phyloP scores from a whole-genome alignment of 345 rosid genomes.

The Zanthoxylum bungeanum region DNA sequence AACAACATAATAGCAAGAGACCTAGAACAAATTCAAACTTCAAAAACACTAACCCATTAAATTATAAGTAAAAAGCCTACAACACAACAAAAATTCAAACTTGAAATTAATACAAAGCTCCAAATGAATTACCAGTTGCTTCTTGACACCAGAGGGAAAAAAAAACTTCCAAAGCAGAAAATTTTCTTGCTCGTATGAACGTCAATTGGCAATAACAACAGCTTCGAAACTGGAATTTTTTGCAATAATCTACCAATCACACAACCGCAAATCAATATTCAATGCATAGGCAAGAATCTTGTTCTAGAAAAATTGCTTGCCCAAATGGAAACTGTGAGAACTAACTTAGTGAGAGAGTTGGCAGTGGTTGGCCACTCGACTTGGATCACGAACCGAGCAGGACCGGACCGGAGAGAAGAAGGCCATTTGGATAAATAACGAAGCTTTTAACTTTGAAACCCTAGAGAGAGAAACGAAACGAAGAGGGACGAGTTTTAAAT shows the following conservation, averaged over 20 bases:
- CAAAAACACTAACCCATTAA: background rate
- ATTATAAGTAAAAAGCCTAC: background rate
- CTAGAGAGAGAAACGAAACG: background rate
- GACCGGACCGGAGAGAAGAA: constrained; percentile 9
- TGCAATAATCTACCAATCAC: background rate
- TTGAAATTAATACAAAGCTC: constrained; percentile 4
- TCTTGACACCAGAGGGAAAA: background rate
- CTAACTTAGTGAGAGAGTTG: background rate
- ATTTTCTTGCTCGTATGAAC: background rate
- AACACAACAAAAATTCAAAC: background rate
- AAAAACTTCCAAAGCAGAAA: background rate
- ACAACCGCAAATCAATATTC: background rate
- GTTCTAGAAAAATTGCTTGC: background rate
- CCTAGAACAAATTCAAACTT: background rate
- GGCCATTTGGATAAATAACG: too few species aligned
- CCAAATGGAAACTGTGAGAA: background rate
- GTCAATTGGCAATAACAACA: background rate
- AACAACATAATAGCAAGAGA: background rate
- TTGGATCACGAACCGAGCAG: background rate
- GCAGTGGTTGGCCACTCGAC: background rate
- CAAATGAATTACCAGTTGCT: constrained; percentile 9
- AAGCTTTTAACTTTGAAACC: background rate
- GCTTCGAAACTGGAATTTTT: background rate
- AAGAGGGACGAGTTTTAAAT: too few species aligned
- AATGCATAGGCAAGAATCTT: background rate